Evolutionary conservation across 2,329 filamentous ascomycete species (phyloP).

Genomic region (Didymosphaeria variabile): DNA sequence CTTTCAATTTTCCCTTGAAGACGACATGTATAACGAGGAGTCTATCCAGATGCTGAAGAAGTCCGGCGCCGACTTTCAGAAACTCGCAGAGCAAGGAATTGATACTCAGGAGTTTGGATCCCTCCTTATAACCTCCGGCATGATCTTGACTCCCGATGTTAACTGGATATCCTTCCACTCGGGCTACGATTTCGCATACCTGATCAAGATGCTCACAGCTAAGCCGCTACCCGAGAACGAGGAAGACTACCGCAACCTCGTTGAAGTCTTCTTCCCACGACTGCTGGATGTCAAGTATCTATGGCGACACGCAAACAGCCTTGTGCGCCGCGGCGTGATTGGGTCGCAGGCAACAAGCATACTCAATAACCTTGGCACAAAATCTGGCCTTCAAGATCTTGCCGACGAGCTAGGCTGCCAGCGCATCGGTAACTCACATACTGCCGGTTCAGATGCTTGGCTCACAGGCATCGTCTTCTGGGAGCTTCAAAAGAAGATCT

Average conservation of each 20-base stretch:
- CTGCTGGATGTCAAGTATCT: slow-evolving; percentile 97
- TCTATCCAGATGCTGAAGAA: slow-evolving; percentile 91
- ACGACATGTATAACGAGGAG: slow-evolving; percentile 97
- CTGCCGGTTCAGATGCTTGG: slow-evolving; percentile 91
- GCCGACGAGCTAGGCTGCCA: slow-evolving; percentile 93
- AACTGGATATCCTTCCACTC: slow-evolving; percentile 98
- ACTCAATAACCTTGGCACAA: slow-evolving; percentile 84
- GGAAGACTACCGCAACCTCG: slow-evolving; percentile 84
- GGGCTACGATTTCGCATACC: slow-evolving; percentile 96
- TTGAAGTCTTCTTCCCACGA: slow-evolving; percentile 91
- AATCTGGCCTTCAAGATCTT: slow-evolving; percentile 91
- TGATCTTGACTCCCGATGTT: slow-evolving; percentile 86
- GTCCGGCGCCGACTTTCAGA: slow-evolving; percentile 90
- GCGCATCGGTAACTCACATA: slow-evolving; percentile 85
- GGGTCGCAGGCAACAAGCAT: slow-evolving; percentile 69
- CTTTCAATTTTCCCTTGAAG: slow-evolving; percentile 92
- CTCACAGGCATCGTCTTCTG: slow-evolving; percentile 96
- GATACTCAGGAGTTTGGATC: slow-evolving; percentile 89
- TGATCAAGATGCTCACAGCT: slow-evolving; percentile 91
- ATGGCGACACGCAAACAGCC: slow-evolving; percentile 82
- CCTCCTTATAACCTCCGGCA: slow-evolving; percentile 87
- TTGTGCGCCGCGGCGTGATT: slow-evolving; percentile 63
- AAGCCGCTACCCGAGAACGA: slow-evolving; percentile 87
- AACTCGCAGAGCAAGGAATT: slow-evolving; percentile 87
- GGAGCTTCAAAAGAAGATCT: slow-evolving; percentile 88